Base-by-base conservation (phyloP, 108 stramenopile genomes). In the Chaetoceros tenuissimus region DNA sequence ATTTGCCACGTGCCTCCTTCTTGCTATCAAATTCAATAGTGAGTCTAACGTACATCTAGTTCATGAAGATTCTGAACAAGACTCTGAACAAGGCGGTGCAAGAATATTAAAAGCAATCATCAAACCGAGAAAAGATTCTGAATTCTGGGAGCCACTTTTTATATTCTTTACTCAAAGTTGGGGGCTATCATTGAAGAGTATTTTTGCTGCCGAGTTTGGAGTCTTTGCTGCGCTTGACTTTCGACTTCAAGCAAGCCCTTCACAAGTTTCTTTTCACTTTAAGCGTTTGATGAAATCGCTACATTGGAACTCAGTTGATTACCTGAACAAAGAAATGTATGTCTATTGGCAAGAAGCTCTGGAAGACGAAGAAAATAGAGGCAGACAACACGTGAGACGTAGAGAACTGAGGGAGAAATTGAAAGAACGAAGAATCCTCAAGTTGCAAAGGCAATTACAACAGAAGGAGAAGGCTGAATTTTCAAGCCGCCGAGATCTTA, bases 1-100 rank as follows among this genome's bases (percentile, higher is more conserved):
- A 3, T 92, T 97, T 73, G 96, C 94, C 13, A 89, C 92, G 16
- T 97, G 92, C 60, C 76, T 97, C 20, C 64, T 95, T 17, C 69
- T 97, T 20, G 90, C 96, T 5, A 66, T 83, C 52, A 97, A 97
- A 62, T 71, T 88, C 48, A 92, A 92, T 58, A 40, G 34, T 40
- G 91, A 92, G 55, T 65, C 78, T 21, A 85, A 90, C 58, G 77
- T 81, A 1, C 57, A 59, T 23, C 57, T 84, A 24, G 77, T 75
- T 3, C 59, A 76, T 74, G 69, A 73, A 48, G 55, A 43, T 2
- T 40, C 51, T 29, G 75, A 75, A 51, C 53, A 48, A 19, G 55
- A 70, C 21, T 53, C 46, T 40, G 16, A 73, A 31, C 64, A 63
- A 27, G 30, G 53, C 31, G 53, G 68, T 23, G 46, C 58, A 19